A percentile compares a stretch with the other conserved stretches of the same genome.
Conservation (phyloP, 495 filamentous ascomycete genomes). For the Podospora australis region DNA sequence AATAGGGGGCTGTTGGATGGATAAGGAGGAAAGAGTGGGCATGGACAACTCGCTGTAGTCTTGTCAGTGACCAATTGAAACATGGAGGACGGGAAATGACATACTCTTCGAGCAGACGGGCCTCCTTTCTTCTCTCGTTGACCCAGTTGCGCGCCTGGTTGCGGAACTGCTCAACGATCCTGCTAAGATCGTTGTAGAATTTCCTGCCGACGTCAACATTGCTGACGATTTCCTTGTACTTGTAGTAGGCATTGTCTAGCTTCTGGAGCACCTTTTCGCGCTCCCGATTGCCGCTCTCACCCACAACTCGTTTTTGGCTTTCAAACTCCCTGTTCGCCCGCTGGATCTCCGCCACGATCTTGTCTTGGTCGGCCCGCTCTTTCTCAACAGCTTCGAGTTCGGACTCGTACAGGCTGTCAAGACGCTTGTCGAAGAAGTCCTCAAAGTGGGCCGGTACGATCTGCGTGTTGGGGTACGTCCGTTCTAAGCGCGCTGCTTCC, state of each 20-base stretch:
- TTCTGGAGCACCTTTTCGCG: slow-evolving; percentile 81
- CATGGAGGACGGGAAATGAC: slow-evolving; percentile 11
- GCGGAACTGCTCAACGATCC: slow-evolving; percentile 65
- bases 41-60: slow-evolving; percentile 40
- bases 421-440: slow-evolving; percentile 75
- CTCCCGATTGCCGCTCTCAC: slow-evolving; percentile 67
- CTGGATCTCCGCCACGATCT: slow-evolving; percentile 57
- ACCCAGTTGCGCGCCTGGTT: slow-evolving; percentile 75
- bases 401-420: slow-evolving; percentile 66
- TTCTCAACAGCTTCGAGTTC: slow-evolving; percentile 63
- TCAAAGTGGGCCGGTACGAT: slow-evolving; percentile 86
- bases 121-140: slow-evolving; percentile 73
- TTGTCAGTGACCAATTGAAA: slow-evolving; percentile 7
- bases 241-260: slow-evolving; percentile 86
- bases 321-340: slow-evolving; percentile 75
- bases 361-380: slow-evolving; percentile 72
- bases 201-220: slow-evolving; percentile 86
- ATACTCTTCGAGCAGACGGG: slow-evolving; percentile 66
- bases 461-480: slow-evolving; percentile 73
- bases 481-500: slow-evolving; percentile 79
- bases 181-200: slow-evolving; percentile 93
- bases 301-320: slow-evolving; percentile 53
- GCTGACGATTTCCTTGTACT: slow-evolving; percentile 88
- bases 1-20: slow-evolving; percentile 21
- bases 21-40: slow-evolving; percentile 42